Base-by-base conservation (phyloP, 2,329 filamentous ascomycete species). In the Fusarium sp. region DNA sequence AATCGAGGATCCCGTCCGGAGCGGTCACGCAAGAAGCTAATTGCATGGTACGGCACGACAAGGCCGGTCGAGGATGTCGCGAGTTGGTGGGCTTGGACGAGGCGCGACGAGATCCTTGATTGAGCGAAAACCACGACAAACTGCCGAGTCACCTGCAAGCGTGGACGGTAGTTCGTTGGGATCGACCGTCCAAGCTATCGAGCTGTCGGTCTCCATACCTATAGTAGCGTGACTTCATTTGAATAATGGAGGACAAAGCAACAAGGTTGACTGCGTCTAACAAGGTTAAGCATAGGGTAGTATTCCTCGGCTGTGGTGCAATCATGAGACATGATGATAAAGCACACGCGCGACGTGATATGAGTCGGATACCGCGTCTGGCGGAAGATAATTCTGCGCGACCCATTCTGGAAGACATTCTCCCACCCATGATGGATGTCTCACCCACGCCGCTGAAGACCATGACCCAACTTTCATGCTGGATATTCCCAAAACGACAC, bases 161-260 rank as follows among this genome's bases (percentile, higher is more conserved):
- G 54, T 58, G 20, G 30, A 35, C 64, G 71, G 71, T 58, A 74
- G 45, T 45, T 61, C 62, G 52, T 57, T 68, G n/a, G 61, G 61
- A 72, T 74, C 72, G 58, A 60, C 68, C 45, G 32, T 30, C 43
- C 39, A 35, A 59, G 68, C 32, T 37, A 30, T 64, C 25, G 64
- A 43, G 20, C 70, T 30, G 59, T 74, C 54, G 64, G 30, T 37
- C 27, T 72, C 34, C 52, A 45, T 56, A 41, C 37, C 35, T 48
- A 41, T 56, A 72, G 59, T 72, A 72, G 68, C 48, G 48, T 68
- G 59, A 25, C 27, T 23, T 32, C 54, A 30, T 39, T 32, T 39
- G 20, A 23, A 8, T 34, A 25, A 54, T 54, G 27, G 25, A 32
- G 18, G 27, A 54, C 48, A 54, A 20, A 32, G 48, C 27, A 54